Evolutionary conservation across 2,329 filamentous ascomycete genomes (phyloP), one percentile per base, ranked within the genome.

Genomic region (Colletotrichum simmondsii): DNA sequence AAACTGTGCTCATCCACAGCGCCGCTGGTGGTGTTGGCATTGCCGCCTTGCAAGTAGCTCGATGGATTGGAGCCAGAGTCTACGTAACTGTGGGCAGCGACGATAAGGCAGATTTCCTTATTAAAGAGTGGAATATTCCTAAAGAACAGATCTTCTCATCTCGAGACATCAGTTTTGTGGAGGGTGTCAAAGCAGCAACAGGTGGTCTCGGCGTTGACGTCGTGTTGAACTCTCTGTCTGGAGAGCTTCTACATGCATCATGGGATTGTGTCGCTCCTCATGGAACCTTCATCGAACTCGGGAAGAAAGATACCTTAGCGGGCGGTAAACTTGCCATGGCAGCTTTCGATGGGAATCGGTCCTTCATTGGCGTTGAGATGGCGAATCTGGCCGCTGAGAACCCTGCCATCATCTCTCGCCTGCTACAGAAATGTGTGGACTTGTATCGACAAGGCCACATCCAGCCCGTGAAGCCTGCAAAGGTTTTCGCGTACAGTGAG

Each of bases 201-300:
- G 56, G 74, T 10, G 74, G 78, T 10, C 65, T 70, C 2, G 81
- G 83, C 28, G 81, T 83, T 3, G 81, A 84, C 52, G 67, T 83
- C 0, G 83, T 84, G 0, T 76, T 87, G 3, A 86, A 86, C 75
- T 84, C 83, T 1, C 77, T 87, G 0, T 80, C 84, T 0, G 84
- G 86, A 0, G 83, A 86, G 16, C 74, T 84, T 0, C 77, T 88
- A 0, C 83, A 83, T 24, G 80, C 82, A 2, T 82, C 84, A 0
- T 88, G 84, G 84, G 73, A 81, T 0, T 87, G 84, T 54, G 78
- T 89, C 1, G 85, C 86, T 1, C 76, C 80, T 2, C 85, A 83
- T 57, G 86, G 85, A 0, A 80, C 77, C 2, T 84, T 89, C 76
- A 70, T 88, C 0, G 86, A 88, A 66, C 83, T 88, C 19, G 85